Evolutionary conservation across 148 eudicot species (phyloP).

Genomic region (Chenopodium quinoa): DNA sequence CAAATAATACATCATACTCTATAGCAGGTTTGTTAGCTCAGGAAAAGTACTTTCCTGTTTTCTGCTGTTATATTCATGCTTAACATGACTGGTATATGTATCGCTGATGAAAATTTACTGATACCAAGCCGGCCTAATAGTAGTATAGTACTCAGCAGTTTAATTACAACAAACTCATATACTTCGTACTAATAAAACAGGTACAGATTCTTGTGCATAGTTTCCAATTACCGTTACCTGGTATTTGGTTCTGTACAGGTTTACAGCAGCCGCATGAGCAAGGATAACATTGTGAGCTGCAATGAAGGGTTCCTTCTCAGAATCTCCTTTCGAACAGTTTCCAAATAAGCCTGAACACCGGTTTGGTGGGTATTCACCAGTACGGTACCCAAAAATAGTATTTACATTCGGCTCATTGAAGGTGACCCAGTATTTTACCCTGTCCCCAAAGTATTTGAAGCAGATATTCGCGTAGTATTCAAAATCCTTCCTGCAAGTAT

Average conservation of each 20-base stretch:
- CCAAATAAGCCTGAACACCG: slow-evolving; percentile 60
- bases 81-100: too few relatives aligned
- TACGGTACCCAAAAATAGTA: slow-evolving; percentile 47
- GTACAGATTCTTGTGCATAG: neutral
- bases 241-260: slow-evolving; percentile 51
- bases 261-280: slow-evolving; percentile 56
- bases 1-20: neutral
- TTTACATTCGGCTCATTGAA: slow-evolving; percentile 66
- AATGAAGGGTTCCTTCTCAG: slow-evolving; percentile 65
- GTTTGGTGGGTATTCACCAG: slow-evolving; percentile 58
- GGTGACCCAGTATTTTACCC: slow-evolving; percentile 65
- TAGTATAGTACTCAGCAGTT: too few relatives aligned
- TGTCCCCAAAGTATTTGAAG: slow-evolving; percentile 59
- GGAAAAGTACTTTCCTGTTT: too few relatives aligned
- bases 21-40: too few relatives aligned
- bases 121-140: too few relatives aligned
- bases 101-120: too few relatives aligned
- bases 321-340: slow-evolving; percentile 57
- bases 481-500: slow-evolving; percentile 55
- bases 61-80: too few relatives aligned
- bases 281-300: slow-evolving; percentile 74
- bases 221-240: slow-evolving; percentile 39
- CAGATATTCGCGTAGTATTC: slow-evolving; percentile 51
- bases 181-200: neutral
- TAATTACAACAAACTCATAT: too few relatives aligned